Conservation (phyloP, 179 eudicot species). For the Drosera spatulata region DNA sequence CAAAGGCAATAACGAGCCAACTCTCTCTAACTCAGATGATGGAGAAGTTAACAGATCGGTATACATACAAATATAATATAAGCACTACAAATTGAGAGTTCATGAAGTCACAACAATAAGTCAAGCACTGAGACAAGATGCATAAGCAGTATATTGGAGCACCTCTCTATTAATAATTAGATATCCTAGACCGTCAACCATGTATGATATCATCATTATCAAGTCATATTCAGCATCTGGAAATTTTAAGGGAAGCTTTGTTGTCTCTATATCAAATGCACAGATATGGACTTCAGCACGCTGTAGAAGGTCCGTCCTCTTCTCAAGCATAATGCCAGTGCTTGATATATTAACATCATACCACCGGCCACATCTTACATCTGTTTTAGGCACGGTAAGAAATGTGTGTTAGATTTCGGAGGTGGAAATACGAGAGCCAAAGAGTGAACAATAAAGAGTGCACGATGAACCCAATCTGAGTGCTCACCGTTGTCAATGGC, state of each 20-base stretch:
- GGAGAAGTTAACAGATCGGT: too few species aligned
- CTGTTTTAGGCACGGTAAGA: conserved; percentile 25
- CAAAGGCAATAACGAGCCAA: too few species aligned
- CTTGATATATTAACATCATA: conserved; percentile 82
- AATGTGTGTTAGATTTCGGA: too few species aligned
- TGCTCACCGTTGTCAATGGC: conserved; percentile 83
- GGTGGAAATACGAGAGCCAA: too few species aligned
- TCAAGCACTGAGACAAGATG: background rate
- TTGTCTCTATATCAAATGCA: conserved; percentile 98
- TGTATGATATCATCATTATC: conserved; percentile 97
- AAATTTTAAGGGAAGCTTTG: conserved; percentile 97
- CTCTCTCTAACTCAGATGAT: too few species aligned
- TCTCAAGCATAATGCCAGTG: conserved; percentile 60
- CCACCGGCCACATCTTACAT: conserved; percentile 97
- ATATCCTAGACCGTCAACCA: conserved; percentile 97
- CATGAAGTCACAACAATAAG: too few species aligned
- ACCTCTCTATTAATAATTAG: conserved; percentile 98
- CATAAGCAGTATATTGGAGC: background rate
- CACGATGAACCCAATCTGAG: background rate
- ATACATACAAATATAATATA: too few species aligned
- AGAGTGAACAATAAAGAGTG: background rate
- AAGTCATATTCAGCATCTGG: conserved; percentile 98
- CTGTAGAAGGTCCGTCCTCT: conserved; percentile 84
- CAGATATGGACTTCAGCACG: conserved; percentile 99
- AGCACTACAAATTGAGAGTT: too few species aligned